These are phyloP conservation scores for Mortierella sp. DNA, from an alignment of 371 early-diverging fungal species.

Conservation along the genomic window DNA sequence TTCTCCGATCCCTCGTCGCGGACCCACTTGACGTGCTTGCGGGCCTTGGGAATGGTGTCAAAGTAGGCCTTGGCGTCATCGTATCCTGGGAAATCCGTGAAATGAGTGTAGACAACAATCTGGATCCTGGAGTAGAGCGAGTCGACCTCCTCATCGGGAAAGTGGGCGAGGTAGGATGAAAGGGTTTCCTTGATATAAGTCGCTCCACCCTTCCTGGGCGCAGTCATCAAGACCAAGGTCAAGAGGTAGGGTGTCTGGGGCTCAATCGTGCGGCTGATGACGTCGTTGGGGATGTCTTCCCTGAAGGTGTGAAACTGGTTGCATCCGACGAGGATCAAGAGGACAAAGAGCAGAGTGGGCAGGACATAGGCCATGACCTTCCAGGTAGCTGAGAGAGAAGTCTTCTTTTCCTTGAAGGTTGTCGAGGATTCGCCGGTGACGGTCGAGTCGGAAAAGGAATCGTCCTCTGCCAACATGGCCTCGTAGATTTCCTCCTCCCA, in stretches of 20 bases:
- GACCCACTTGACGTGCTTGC: constrained; percentile 68
- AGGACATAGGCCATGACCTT: constrained; percentile 47
- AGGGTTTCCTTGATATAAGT: constrained; percentile 66
- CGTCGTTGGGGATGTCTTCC: constrained; percentile 52
- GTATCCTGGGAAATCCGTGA: constrained; percentile 66
- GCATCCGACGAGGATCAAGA: constrained; percentile 21
- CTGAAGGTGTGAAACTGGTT: constrained; percentile 59
- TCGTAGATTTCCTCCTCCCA: constrained; percentile 56
- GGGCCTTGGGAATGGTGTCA: constrained; percentile 62
- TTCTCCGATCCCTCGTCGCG: constrained; percentile 64
- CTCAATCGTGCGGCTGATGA: constrained; percentile 60
- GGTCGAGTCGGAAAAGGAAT: constrained; percentile 49
- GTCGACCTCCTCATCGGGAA: constrained; percentile 63
- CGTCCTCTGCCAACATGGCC: constrained; percentile 54
- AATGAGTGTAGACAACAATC: constrained; percentile 73
- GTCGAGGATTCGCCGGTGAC: neutral
- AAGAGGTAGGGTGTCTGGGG: constrained; percentile 61
- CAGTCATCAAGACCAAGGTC: constrained; percentile 72
- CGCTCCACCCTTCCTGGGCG: constrained; percentile 68
- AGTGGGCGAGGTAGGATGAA: constrained; percentile 67
- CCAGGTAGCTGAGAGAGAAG: constrained; percentile 11
- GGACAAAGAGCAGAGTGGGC: constrained; percentile 57
- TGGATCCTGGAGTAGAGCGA: constrained; percentile 67
- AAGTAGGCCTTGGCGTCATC: constrained; percentile 61
- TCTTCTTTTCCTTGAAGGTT: constrained; percentile 27